Percentiles rank a stretch among this genome's conserved stretches.
Conservation (phyloP, 176 grass and related monocot genomes). For the Metroxylon sagu region DNA sequence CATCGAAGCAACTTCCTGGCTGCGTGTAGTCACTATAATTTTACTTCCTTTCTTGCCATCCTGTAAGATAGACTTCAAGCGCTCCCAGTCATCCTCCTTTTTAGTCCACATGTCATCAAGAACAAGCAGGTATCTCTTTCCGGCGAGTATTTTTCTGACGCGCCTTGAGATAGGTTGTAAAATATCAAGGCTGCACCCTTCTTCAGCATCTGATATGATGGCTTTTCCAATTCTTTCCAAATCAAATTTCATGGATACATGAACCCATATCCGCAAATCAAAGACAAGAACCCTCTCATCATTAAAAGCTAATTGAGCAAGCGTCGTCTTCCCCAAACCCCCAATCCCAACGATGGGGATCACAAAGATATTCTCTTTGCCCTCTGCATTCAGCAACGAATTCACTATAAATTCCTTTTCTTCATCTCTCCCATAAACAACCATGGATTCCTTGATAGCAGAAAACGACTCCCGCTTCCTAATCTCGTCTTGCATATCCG, state of each 20-base stretch:
- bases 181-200: not conserved
- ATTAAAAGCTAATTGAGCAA: conserved; percentile 32
- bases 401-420: conserved; percentile 17
- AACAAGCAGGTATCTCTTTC: conserved; percentile 10
- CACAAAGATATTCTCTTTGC: conserved; percentile 6
- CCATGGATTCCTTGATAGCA: not conserved
- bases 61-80: conserved; percentile 17
- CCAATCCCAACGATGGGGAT: conserved; percentile 24
- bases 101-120: conserved; percentile 27
- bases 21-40: conserved; percentile 16
- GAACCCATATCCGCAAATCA: conserved; percentile 21
- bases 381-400: not conserved
- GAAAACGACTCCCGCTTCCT: conserved; percentile 10
- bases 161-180: conserved; percentile 6
- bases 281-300: conserved; percentile 8
- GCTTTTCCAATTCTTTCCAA: conserved; percentile 19
- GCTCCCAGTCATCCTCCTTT: not conserved
- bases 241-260: conserved; percentile 27
- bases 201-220: conserved; percentile 13
- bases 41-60: conserved; percentile 14
- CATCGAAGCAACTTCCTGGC: not conserved
- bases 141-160: conserved; percentile 1
- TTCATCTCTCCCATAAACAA: conserved; percentile 19
- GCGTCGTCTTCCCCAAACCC: conserved; percentile 26
- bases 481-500: conserved; percentile 8